These are phyloP conservation scores for Fusarium stilboides DNA, from an alignment of 2,329 filamentous ascomycete species.

Conservation along the genomic window DNA sequence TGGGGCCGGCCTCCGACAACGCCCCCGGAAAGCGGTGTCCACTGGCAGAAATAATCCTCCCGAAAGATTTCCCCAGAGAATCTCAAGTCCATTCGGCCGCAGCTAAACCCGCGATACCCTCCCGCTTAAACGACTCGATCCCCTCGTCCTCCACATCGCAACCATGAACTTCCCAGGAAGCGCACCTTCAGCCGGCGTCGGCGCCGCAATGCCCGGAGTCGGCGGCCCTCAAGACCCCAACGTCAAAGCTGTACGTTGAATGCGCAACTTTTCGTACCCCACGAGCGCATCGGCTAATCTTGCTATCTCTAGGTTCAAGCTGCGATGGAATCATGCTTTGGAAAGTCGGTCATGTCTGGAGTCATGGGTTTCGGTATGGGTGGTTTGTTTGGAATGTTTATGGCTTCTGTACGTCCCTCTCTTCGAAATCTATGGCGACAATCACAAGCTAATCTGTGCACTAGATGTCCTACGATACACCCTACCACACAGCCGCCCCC, in stretches of 20 bases:
- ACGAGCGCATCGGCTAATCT: conserved; percentile 18
- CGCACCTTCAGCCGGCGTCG: conserved; percentile 45
- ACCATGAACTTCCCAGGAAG: conserved; percentile 60
- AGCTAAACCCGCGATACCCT: conserved; percentile 40
- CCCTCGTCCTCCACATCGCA: conserved; percentile 11
- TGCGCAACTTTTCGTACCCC: conserved; percentile 2
- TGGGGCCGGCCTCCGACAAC: conserved; percentile 43
- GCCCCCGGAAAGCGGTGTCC: conserved; percentile 54
- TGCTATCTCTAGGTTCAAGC: conserved; percentile 76
- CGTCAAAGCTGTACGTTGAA: conserved; percentile 63
- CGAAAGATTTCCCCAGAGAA: conserved; percentile 44
- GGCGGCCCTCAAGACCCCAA: conserved; percentile 65
- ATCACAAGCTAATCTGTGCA: conserved; percentile 35
- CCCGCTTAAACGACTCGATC: conserved; percentile 18
- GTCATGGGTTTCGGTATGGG: conserved; percentile 96
- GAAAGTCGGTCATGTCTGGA: conserved; percentile 90
- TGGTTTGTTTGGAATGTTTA: conserved; percentile 95
- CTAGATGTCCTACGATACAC: conserved; percentile 98
- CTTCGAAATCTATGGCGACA: background rate
- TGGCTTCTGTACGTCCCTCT: conserved; percentile 83
- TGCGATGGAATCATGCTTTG: conserved; percentile 92
- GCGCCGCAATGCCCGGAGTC: conserved; percentile 43
- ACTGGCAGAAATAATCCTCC: conserved; percentile 59
- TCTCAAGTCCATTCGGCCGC: conserved; percentile 31
- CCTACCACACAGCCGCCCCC: conserved; percentile 72